Conservation (phyloP, 257 asterid genomes). For the Solanum sejunctum region DNA sequence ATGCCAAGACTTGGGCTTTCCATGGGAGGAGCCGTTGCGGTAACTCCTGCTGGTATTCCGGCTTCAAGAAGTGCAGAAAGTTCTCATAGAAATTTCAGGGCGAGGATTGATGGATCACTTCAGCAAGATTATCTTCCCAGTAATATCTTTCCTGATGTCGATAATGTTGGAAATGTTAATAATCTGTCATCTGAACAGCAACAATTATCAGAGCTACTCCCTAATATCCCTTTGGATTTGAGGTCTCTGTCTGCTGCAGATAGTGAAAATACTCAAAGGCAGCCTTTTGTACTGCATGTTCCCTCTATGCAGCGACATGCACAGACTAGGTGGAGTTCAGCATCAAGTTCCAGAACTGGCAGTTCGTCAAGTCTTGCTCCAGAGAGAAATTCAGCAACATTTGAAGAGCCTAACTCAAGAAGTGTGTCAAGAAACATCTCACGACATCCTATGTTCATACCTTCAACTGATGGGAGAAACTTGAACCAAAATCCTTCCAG, state of each 20-base stretch:
- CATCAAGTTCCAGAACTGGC: slow-evolving; percentile 2
- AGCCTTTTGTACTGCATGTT: background rate
- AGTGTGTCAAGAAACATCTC: slow-evolving; percentile 48
- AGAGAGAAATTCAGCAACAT: slow-evolving; percentile 13
- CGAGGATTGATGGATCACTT: slow-evolving; percentile 44
- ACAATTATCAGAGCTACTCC: slow-evolving; percentile 29
- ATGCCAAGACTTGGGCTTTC: slow-evolving; percentile 59
- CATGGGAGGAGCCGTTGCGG: slow-evolving; percentile 29
- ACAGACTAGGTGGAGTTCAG: slow-evolving; percentile 1
- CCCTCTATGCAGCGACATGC: background rate
- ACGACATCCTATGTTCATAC: slow-evolving; percentile 60
- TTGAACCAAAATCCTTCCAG: slow-evolving; percentile 35
- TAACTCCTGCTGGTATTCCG: slow-evolving; percentile 17
- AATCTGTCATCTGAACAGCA: slow-evolving; percentile 28
- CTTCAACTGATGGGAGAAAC: slow-evolving; percentile 37
- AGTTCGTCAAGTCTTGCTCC: background rate
- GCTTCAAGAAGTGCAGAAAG: slow-evolving; percentile 28
- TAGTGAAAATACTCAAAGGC: background rate
- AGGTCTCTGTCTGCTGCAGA: background rate
- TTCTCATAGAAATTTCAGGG: slow-evolving; percentile 46
- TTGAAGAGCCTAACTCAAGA: slow-evolving; percentile 29
- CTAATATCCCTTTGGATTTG: slow-evolving; percentile 6
- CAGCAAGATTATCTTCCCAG: slow-evolving; percentile 29
- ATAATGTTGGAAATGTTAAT: slow-evolving; percentile 23
- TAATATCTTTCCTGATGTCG: slow-evolving; percentile 14